Evolutionary conservation across 306 rosid genomes (phyloP).

Genomic region (Vigna angularis): DNA sequence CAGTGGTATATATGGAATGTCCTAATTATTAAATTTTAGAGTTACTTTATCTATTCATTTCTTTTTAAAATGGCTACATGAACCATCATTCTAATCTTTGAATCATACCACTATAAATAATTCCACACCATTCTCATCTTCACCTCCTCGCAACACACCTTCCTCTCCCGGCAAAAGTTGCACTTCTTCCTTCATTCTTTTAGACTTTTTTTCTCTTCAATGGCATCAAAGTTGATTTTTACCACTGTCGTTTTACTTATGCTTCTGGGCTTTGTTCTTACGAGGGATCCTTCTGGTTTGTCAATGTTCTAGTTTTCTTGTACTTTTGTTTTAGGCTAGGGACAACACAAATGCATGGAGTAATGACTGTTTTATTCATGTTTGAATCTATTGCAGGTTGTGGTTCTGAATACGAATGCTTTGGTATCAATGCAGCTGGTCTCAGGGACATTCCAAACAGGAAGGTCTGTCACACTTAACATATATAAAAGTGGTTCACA

Average conservation of each 20-base stretch:
- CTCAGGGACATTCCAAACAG: conserved; percentile 46
- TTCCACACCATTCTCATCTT: not conserved
- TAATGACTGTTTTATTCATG: not conserved
- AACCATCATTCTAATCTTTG: conserved; percentile 55
- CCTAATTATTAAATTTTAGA: conserved; percentile 14
- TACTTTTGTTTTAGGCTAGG: not conserved
- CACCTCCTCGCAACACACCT: not conserved
- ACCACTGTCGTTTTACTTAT: conserved; percentile 39
- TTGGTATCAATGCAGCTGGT: conserved; percentile 39
- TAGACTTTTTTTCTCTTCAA: not conserved
- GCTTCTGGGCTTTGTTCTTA: conserved; percentile 49
- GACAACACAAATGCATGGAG: not conserved
- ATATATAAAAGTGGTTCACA: not conserved
- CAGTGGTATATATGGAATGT: not conserved
- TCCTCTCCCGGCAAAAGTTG: not conserved
- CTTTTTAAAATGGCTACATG: conserved; percentile 65
- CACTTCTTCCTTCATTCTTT: not conserved
- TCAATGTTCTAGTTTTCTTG: conserved; percentile 12
- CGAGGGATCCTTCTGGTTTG: conserved; percentile 53
- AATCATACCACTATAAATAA: conserved; percentile 57
- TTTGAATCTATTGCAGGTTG: conserved; percentile 46
- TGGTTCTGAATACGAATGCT: conserved; percentile 44
- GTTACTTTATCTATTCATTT: conserved; percentile 49
- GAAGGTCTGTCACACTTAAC: conserved; percentile 52
- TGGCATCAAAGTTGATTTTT: conserved; percentile 57